Base-by-base conservation (phyloP, 2,329 filamentous ascomycete species). In the Allantophomopsis lycopodina region DNA sequence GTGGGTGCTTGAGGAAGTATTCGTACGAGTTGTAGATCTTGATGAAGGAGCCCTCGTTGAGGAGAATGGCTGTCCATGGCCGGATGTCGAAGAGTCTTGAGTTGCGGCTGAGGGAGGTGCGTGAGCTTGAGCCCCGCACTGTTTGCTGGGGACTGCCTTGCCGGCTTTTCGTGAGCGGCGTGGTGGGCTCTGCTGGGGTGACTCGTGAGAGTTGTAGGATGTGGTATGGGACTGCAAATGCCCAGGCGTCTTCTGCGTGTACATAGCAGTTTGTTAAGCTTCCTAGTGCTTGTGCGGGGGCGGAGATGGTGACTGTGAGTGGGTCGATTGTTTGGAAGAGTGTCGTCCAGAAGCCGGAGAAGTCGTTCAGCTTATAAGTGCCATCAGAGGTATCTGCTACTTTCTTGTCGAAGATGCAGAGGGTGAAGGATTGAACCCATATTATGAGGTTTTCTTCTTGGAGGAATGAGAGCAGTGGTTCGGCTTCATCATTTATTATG, bases 31-130 rank as follows among this genome's bases (percentile, higher is more conserved):
- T 69, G 58, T 84, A 88, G 5, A 75, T 79, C 42, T 69, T 68
- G n/a, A 81, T 68, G 4, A 76, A 84, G 0, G 80, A 84, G 7
- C 81, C 80, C 59, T 89, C 83, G 53, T 88, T 88, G 46, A 86
- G 71, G 2, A 71, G 61, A 0, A 86, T 50, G 14, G 71, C 67
- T 0, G 65, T 67, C 83, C 83, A 88, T 2, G 70, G 69, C 16
- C 49, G 47, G 30, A 50, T 40, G 11, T 46, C 35, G 31, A 54
- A 51, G 1, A 55, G 30, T 7, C 37, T 23, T 20, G 45, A 45
- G 13, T 5, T 31, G 4, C 12, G 31, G 16, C 17, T 13, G n/a
- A 15, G 38, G 20, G 31, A 13, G 18, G n/a, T 12, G 2, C 17
- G 21, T 11, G 32, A 34, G 8, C 30, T 14, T 4, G 15, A 10